Conservation (phyloP, 164 flowering plant genomes). For the Warburgia ugandensis region DNA sequence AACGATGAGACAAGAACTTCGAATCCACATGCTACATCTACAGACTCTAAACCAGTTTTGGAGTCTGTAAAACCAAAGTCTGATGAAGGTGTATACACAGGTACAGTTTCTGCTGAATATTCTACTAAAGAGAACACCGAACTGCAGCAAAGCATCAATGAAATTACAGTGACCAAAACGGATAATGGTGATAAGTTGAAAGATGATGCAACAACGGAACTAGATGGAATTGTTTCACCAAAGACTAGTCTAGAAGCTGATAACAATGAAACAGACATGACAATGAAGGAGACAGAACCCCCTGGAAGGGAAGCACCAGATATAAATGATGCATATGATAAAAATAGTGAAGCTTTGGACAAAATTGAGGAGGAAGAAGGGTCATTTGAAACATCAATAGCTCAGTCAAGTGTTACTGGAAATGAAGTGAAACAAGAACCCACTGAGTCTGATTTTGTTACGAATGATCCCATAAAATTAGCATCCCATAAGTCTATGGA, state of each 20-base stretch:
- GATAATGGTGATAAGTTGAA: conserved; percentile 2
- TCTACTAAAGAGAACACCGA: conserved; percentile 1
- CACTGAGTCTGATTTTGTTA: conserved; percentile 1
- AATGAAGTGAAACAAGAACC: conserved; percentile 3
- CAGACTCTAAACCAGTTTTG: too few species aligned
- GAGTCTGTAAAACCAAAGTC: conserved; percentile 2
- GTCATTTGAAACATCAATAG: background rate
- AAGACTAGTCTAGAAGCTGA: background rate
- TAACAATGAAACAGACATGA: background rate
- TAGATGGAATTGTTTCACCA: background rate
- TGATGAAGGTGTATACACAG: conserved; percentile 13
- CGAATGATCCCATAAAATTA: conserved; percentile 8
- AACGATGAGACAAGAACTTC: conserved; percentile 10
- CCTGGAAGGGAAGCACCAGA: conserved; percentile 2
- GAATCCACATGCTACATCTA: too few species aligned
- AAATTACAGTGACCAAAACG: background rate
- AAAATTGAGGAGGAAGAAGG: too few species aligned
- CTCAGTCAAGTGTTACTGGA: background rate
- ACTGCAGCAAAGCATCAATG: conserved; percentile 4
- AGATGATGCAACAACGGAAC: background rate
- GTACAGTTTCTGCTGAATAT: conserved; percentile 5
- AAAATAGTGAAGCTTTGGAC: background rate
- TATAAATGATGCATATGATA: background rate
- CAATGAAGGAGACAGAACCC: conserved; percentile 1
- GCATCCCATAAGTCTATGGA: conserved; percentile 8